These are phyloP conservation scores for Pyricularia sp. DNA, from an alignment of 2,329 filamentous ascomycete species.

Conservation along the genomic window DNA sequence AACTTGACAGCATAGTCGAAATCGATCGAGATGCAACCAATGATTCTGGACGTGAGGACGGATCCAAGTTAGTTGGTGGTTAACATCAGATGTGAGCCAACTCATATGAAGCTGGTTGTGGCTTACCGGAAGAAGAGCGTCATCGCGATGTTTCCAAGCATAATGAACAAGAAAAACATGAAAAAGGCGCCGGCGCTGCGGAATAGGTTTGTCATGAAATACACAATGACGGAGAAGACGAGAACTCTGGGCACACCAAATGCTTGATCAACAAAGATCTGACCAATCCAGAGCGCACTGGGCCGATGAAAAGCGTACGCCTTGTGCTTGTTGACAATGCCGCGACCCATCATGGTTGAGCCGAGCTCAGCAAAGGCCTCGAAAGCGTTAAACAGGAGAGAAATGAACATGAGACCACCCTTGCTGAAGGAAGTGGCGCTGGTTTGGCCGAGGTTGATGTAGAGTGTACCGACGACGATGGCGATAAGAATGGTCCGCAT, in stretches of 20 bases:
- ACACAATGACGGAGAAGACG: constrained; percentile 65
- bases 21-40: constrained; percentile 66
- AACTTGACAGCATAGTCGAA: constrained; percentile 83
- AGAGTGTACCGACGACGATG: constrained; percentile 72
- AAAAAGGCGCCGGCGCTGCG: constrained; percentile 70
- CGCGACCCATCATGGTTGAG: constrained; percentile 64
- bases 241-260: constrained; percentile 65
- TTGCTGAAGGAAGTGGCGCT: constrained; percentile 69
- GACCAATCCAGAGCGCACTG: constrained; percentile 73
- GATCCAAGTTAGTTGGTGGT: background rate
- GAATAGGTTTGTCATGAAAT: constrained; percentile 66
- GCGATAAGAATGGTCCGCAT: constrained; percentile 58
- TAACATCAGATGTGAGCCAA: background rate
- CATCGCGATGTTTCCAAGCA: constrained; percentile 62
- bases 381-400: constrained; percentile 80
- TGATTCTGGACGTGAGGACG: constrained; percentile 27
- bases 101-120: background rate
- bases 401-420: constrained; percentile 72
- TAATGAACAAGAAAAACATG: constrained; percentile 63
- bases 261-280: constrained; percentile 68
- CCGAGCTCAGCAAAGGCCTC: constrained; percentile 73
- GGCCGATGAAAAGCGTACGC: constrained; percentile 77
- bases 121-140: constrained; percentile 59
- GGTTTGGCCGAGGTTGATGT: constrained; percentile 56
- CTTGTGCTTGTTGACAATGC: constrained; percentile 75